These are phyloP conservation scores for Hyaloscypha hepaticicola DNA, from an alignment of 495 filamentous ascomycete genomes.

Conservation along the genomic window DNA sequence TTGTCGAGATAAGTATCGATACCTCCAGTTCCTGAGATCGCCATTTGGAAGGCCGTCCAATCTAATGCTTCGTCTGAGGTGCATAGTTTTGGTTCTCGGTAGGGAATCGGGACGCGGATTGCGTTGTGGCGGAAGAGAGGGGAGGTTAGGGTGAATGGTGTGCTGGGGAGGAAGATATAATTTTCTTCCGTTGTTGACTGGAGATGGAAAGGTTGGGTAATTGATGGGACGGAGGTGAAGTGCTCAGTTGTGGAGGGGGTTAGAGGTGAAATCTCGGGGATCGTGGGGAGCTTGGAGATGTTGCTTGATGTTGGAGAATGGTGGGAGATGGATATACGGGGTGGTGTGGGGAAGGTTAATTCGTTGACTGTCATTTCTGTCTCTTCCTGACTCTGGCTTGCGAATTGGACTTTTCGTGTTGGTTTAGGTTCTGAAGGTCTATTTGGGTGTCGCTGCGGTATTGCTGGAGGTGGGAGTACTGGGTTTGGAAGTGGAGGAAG, in stretches of 20 bases:
- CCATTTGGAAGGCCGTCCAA: constrained; percentile 58
- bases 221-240: not conserved
- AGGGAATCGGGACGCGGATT: constrained; percentile 38
- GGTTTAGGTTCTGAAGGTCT: not conserved
- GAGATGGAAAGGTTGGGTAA: not conserved
- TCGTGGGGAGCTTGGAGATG: constrained; percentile 40
- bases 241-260: constrained; percentile 9
- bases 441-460: not conserved
- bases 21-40: constrained; percentile 43
- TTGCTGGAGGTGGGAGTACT: constrained; percentile 16
- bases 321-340: constrained; percentile 29
- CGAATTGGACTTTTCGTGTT: not conserved
- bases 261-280: constrained; percentile 40
- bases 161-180: constrained; percentile 38
- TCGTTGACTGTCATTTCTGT: constrained; percentile 21
- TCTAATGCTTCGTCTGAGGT: constrained; percentile 38
- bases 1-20: not conserved
- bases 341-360: constrained; percentile 34
- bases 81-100: not conserved
- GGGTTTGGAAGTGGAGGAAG: constrained; percentile 11
- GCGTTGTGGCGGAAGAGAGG: constrained; percentile 48
- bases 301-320: constrained; percentile 5
- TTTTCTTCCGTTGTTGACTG: not conserved
- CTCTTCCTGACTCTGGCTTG: not conserved
- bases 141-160: constrained; percentile 41